A percentile compares a stretch with the other conserved stretches of the same genome.
phyloP scores from a whole-genome alignment of 768 basidiomycete genomes.

The Mycena indigotica region DNA sequence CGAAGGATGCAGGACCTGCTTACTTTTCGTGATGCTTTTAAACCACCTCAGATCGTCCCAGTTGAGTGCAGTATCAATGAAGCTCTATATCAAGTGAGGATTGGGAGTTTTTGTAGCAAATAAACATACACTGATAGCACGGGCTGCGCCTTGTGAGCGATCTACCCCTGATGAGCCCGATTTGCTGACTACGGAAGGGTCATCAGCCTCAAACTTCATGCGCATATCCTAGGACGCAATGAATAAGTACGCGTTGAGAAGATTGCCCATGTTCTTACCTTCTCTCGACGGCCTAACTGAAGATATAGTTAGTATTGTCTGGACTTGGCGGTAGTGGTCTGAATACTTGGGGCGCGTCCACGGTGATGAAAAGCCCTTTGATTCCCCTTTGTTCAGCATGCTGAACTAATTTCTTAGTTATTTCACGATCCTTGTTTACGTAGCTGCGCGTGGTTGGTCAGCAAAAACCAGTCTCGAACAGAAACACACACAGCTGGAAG shows the following conservation, averaged over 20 bases:
- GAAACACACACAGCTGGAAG: slow-evolving; percentile 68
- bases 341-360: slow-evolving; percentile 82
- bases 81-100: slow-evolving; percentile 67
- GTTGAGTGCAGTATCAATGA: slow-evolving; percentile 88
- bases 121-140: slow-evolving; percentile 81
- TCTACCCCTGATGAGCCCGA: slow-evolving; percentile 62
- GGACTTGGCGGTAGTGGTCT: no score
- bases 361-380: slow-evolving; percentile 94
- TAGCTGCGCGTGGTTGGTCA: slow-evolving; percentile 50
- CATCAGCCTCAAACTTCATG: slow-evolving; percentile 83
- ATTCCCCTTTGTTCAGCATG: slow-evolving; percentile 91
- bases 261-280: slow-evolving; percentile 33
- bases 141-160: slow-evolving; percentile 88
- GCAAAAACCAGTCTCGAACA: not conserved
- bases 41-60: slow-evolving; percentile 89
- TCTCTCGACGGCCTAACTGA: slow-evolving; percentile 84
- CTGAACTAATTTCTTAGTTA: slow-evolving; percentile 85
- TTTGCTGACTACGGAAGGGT: slow-evolving; percentile 59
- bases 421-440: slow-evolving; percentile 87
- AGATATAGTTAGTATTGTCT: not conserved
- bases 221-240: slow-evolving; percentile 69
- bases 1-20: not conserved
- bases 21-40: slow-evolving; percentile 73
- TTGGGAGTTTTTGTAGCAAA: no score
- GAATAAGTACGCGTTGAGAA: not conserved